Base-by-base conservation (phyloP, 257 asterid genomes). In the Paulownia fortunei region DNA sequence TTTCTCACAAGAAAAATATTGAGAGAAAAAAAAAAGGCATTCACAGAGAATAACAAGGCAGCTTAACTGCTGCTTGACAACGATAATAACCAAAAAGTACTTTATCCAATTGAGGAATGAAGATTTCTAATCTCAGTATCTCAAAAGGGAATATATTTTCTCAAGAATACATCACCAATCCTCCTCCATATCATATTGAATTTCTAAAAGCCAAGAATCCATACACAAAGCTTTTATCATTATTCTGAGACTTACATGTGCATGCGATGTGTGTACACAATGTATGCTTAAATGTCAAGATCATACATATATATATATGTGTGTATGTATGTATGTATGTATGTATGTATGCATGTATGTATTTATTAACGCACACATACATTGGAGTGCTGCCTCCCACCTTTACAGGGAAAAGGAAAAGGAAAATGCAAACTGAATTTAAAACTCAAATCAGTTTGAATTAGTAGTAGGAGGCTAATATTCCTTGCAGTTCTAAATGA, bases 341-440 rank as follows among this genome's bases (percentile, higher is more conserved):
- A n/a, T n/a, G n/a, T n/a, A n/a, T n/a, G n/a, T n/a, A n/a, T n/a
- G n/a, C n/a, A n/a, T n/a, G n/a, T n/a, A n/a, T n/a, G n/a, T n/a
- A n/a, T n/a, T n/a, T n/a, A n/a, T n/a, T n/a, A n/a, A 42, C 13
- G 46, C 34, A 26, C 15, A 8, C 42, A 13, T 24, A 6, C 23
- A 26, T 69, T 24, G 12, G 61, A 60, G 26, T 44, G 54, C 21
- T 19, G 15, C 54, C 46, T 44, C 81, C 37, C 65, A 69, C 69
- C n/a, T 59, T 30, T 21, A 15, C 77, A 15, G 6, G 16, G 23
- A 24, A 76, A 47, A 26, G 54, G 24, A 39, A 11, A 49, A 3
- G 1, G 11, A 42, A 55, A 36, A 19, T 15, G 30, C 37, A 18
- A 54, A 34, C 49, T 8, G 8, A 72, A 37, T 34, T 13, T 16